Evolutionary conservation across 1,139 yeast genomes (phyloP).

Genomic region (Candida sp.): DNA sequence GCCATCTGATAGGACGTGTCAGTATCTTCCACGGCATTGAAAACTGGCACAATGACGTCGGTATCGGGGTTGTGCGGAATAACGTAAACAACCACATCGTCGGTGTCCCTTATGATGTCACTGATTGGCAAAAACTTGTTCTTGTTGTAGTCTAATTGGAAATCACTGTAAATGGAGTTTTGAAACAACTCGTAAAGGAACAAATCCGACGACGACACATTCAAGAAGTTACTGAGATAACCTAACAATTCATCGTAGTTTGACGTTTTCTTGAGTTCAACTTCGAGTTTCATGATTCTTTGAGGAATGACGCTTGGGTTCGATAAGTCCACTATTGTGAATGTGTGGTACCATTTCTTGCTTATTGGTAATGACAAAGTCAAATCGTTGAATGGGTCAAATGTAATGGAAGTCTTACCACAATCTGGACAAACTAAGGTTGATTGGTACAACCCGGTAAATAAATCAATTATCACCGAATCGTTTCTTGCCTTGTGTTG

Average conservation of each 20-base stretch:
- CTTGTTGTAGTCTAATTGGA: slow-evolving; percentile 64
- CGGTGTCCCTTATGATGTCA: slow-evolving; percentile 67
- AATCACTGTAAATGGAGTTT: slow-evolving; percentile 69
- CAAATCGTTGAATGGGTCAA: slow-evolving; percentile 93
- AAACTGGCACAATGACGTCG: slow-evolving; percentile 71
- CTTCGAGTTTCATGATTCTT: slow-evolving; percentile 53
- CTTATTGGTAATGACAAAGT: slow-evolving; percentile 89
- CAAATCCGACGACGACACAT: slow-evolving; percentile 46
- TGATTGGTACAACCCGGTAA: slow-evolving; percentile 90
- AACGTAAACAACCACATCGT: slow-evolving; percentile 73
- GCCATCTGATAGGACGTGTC: slow-evolving; percentile 40
- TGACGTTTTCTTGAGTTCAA: slow-evolving; percentile 71
- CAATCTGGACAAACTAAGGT: slow-evolving; percentile 91
- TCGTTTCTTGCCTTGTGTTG: slow-evolving; percentile 83
- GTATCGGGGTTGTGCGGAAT: slow-evolving; percentile 47
- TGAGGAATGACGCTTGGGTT: slow-evolving; percentile 40
- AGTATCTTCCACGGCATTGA: slow-evolving; percentile 54
- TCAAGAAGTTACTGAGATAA: slow-evolving; percentile 59
- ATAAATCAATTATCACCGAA: slow-evolving; percentile 82
- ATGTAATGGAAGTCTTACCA: slow-evolving; percentile 79
- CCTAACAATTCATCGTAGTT: slow-evolving; percentile 66
- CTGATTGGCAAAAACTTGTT: slow-evolving; percentile 68
- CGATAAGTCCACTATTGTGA: slow-evolving; percentile 63
- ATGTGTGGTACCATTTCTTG: slow-evolving; percentile 71
- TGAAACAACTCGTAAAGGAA: slow-evolving; percentile 76